phyloP scores from a whole-genome alignment of 345 rosid genomes.

The Nephelium lappaceum region DNA sequence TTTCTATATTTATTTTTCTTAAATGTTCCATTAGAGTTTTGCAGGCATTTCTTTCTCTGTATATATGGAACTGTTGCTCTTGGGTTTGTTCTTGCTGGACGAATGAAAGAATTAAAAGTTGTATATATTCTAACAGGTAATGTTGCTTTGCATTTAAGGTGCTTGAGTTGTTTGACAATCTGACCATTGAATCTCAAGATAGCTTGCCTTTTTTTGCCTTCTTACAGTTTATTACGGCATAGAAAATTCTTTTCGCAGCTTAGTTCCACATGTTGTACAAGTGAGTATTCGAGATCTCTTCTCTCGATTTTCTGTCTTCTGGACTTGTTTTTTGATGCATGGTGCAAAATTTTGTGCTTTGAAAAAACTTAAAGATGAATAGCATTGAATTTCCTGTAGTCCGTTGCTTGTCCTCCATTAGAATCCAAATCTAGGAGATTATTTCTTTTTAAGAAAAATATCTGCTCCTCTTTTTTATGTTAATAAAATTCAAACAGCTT shows the following conservation, averaged over 20 bases:
- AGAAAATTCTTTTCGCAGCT: conserved; percentile 62
- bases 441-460: neutral
- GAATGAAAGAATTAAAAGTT: conserved; percentile 61
- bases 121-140: conserved; percentile 64
- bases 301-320: neutral
- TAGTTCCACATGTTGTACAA: conserved; percentile 80
- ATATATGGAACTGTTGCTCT: conserved; percentile 69
- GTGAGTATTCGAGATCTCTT: conserved; percentile 33
- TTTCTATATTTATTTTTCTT: conserved; percentile 23
- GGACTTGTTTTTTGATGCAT: conserved; percentile 2
- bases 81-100: conserved; percentile 76
- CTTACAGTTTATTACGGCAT: conserved; percentile 80
- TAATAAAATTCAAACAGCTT: no score
- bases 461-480: no score
- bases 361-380: neutral
- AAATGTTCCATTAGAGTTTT: conserved; percentile 33
- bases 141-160: conserved; percentile 10
- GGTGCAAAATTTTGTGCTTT: neutral
- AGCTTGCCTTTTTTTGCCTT: conserved; percentile 15
- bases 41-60: conserved; percentile 85
- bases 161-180: conserved; percentile 11
- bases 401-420: neutral
- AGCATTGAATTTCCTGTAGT: neutral
- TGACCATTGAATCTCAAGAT: conserved; percentile 14
- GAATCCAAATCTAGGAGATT: neutral